Percentiles rank a stretch among this genome's conserved stretches.
Conservation (phyloP, 768 basidiomycete genomes). For the Kwoniella europaea region DNA sequence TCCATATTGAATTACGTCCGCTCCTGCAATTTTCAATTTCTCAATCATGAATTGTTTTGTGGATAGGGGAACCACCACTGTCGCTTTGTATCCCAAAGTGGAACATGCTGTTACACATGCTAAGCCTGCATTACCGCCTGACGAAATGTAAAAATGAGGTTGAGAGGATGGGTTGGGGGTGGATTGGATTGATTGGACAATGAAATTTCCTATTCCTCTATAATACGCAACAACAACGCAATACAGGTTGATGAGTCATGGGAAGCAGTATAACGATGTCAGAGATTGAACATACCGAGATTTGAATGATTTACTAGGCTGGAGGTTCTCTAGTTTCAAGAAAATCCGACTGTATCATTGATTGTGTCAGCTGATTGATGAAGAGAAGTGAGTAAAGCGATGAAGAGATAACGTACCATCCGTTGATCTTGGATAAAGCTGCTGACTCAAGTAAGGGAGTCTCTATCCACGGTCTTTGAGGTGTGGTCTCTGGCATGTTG, state of each 20-base stretch:
- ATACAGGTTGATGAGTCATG: background rate
- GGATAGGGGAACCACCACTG: conserved; percentile 39
- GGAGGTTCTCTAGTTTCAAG: conserved; percentile 47
- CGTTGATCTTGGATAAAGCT: conserved; percentile 31
- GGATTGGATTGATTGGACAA: conserved; percentile 21
- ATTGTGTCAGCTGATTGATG: background rate
- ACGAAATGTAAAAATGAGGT: conserved; percentile 40
- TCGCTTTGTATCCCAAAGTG: conserved; percentile 34
- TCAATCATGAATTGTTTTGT: conserved; percentile 38
- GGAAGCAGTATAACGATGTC: background rate
- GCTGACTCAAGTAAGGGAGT: conserved; percentile 39
- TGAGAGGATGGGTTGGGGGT: conserved; percentile 2
- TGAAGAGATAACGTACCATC: conserved; percentile 26
- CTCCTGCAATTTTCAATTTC: conserved; percentile 34
- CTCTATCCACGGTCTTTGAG: conserved; percentile 34
- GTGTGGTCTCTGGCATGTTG: conserved; percentile 9
- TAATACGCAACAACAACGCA: background rate
- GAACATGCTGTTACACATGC: conserved; percentile 31
- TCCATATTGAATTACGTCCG: conserved; percentile 38
- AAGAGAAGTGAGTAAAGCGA: background rate
- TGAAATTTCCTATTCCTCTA: conserved; percentile 41
- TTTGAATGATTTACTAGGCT: conserved; percentile 51
- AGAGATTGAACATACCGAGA: conserved; percentile 30
- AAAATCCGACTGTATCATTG: conserved; percentile 30
- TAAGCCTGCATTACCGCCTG: conserved; percentile 52